These are phyloP conservation scores for Meyerozyma elateridarum DNA, from an alignment of 1,139 yeast species.

Conservation along the genomic window DNA sequence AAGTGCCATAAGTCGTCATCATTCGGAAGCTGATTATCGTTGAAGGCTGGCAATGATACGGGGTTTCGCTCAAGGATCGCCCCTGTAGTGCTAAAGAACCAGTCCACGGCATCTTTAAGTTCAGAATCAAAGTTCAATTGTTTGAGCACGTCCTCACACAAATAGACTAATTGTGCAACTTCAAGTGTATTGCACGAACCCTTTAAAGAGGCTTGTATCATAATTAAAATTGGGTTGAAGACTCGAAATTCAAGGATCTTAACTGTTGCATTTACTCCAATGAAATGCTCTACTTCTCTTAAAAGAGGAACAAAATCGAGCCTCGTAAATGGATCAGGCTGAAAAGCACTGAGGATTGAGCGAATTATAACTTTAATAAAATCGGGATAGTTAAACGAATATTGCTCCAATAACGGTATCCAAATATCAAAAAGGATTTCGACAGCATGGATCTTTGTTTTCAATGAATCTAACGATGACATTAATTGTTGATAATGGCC, in stretches of 20 bases:
- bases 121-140: background rate
- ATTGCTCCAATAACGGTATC: constrained; percentile 1
- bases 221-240: background rate
- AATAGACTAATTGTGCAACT: too few species aligned
- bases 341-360: background rate
- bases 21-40: constrained; percentile 10
- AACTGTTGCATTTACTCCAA: background rate
- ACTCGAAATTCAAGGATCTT: background rate
- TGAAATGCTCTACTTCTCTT: too few species aligned
- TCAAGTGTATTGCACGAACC: background rate
- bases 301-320: background rate
- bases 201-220: background rate
- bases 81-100: constrained; percentile 25
- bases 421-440: background rate
- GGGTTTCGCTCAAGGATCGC: background rate
- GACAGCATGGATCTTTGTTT: background rate
- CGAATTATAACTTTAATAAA: background rate
- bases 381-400: background rate
- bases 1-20: constrained; percentile 8
- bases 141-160: background rate
- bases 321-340: background rate
- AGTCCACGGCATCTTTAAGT: constrained; percentile 13
- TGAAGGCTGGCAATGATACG: constrained; percentile 15
- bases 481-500: background rate
- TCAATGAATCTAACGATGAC: too few species aligned